Percentiles rank a stretch among this genome's conserved stretches.
Evolutionary conservation across 345 rosid species (phyloP).

Genomic region (Pistacia atlantica): DNA sequence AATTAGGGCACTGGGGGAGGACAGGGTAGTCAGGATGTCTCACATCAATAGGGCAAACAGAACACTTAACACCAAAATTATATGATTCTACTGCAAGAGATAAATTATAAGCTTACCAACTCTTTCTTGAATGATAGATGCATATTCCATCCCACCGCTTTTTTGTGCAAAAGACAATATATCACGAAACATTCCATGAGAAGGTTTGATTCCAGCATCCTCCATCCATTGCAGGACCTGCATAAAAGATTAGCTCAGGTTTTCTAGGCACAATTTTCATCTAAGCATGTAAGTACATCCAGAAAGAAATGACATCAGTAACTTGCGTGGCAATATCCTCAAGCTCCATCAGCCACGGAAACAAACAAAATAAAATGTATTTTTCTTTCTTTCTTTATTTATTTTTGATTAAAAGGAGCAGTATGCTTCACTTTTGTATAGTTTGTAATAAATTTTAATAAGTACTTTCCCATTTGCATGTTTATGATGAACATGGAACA

Average conservation of each 20-base stretch:
- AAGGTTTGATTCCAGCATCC: conserved; percentile 68
- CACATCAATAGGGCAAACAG: neutral
- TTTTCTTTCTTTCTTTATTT: too few relatives aligned
- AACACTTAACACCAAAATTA: neutral
- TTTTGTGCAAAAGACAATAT: conserved; percentile 64
- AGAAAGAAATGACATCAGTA: neutral
- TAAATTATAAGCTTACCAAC: conserved; percentile 49
- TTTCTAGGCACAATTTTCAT: neutral
- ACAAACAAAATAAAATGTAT: neutral
- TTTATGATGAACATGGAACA: neutral
- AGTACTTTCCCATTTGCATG: neutral
- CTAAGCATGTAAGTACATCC: neutral
- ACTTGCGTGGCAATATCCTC: neutral
- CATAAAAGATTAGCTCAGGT: conserved; percentile 9
- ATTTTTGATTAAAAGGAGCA: too few relatives aligned
- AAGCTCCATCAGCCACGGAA: neutral
- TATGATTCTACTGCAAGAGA: conserved; percentile 14
- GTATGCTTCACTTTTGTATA: neutral
- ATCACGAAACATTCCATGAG: conserved; percentile 67
- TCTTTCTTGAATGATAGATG: conserved; percentile 52
- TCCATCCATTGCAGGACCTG: conserved; percentile 91
- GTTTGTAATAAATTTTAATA: neutral
- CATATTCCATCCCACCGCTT: conserved; percentile 63
- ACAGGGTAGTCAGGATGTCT: neutral
- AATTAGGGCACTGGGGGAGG: neutral